Evolutionary conservation across 2,329 filamentous ascomycete species (phyloP), one percentile per base, ranked within the genome.

Genomic region (Colletotrichum costaricense): DNA sequence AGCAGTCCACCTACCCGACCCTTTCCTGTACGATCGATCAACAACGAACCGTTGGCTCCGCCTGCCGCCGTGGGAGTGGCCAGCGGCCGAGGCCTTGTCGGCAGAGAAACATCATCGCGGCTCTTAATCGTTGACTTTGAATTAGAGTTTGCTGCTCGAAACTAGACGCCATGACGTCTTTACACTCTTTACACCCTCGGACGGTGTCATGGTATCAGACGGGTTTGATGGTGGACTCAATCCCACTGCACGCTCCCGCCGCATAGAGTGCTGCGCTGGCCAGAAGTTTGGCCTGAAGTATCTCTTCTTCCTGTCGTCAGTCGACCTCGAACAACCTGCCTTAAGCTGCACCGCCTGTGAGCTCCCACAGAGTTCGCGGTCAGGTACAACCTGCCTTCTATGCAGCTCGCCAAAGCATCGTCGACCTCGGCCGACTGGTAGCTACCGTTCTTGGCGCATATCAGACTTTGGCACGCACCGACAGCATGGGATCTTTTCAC

Each of bases 201-300:
- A 57, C 56, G 55, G 67, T 73, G 71, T 62, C 67, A 62, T 28
- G 30, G 67, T 73, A 73, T 73, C 67, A 73, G 67, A 73, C 57
- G 60, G 71, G 71, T 73, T 73, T 73, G 67, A 70, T 62, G 56
- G 35, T 62, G 67, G 56, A 55, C 71, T 52, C 46, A 19, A 70
- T 35, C 56, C 42, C 14, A 24, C 60, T 62, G 67, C 67, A 70
- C 62, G 70, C 56, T 70, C 55, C 67, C 46, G 54, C 67, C 67
- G 66, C 70, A 69, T n/a, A 60, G 66, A 69, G 42, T 60, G 46
- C 30, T 55, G 42, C 66, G 70, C 54, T 63, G 66, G 59, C 54
- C 52, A 56, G 24, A 63, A 60, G 66, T 64, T 69, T 69, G 66
- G 58, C 54, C 42, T 38, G 46, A 38, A 26, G 42, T 19, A 49